Conservation (phyloP, 805 yeast species). For the Priceomyces castillae region DNA sequence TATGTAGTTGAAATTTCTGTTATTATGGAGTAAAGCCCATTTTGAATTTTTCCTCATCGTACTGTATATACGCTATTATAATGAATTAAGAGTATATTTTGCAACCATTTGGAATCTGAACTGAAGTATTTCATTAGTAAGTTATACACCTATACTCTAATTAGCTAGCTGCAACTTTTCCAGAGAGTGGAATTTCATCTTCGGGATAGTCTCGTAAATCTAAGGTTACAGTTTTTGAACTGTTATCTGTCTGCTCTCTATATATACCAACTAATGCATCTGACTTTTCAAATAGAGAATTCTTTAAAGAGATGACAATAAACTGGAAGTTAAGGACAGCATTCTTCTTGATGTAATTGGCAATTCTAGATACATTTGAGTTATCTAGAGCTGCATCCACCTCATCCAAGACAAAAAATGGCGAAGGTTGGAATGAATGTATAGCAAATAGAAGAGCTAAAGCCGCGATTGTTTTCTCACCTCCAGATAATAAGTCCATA, state of each 20-base stretch:
- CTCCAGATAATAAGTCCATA: constrained; percentile 91
- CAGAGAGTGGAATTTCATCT: constrained; percentile 18
- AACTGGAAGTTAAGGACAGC: constrained; percentile 82
- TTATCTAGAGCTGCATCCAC: constrained; percentile 98
- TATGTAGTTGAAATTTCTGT: no score
- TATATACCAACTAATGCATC: constrained; percentile 92
- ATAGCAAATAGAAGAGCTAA: constrained; percentile 87
- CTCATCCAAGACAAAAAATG: constrained; percentile 93
- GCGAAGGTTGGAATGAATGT: constrained; percentile 88
- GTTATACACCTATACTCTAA: background rate
- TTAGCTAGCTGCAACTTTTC: background rate
- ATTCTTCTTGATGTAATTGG: constrained; percentile 75
- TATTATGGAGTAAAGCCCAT: no score
- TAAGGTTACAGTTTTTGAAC: constrained; percentile 70
- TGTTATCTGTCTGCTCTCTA: constrained; percentile 70
- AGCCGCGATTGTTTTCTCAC: constrained; percentile 96
- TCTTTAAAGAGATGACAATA: constrained; percentile 89
- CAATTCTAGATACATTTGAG: constrained; percentile 80
- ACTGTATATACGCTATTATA: background rate
- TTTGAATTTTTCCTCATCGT: background rate
- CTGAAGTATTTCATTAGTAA: background rate
- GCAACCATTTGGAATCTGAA: background rate
- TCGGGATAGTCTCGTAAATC: constrained; percentile 64
- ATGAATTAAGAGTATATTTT: no score
- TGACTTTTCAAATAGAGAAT: constrained; percentile 79